These are phyloP conservation scores for Lactifluus hygrophoroides DNA, from an alignment of 768 basidiomycete species.

Conservation along the genomic window DNA sequence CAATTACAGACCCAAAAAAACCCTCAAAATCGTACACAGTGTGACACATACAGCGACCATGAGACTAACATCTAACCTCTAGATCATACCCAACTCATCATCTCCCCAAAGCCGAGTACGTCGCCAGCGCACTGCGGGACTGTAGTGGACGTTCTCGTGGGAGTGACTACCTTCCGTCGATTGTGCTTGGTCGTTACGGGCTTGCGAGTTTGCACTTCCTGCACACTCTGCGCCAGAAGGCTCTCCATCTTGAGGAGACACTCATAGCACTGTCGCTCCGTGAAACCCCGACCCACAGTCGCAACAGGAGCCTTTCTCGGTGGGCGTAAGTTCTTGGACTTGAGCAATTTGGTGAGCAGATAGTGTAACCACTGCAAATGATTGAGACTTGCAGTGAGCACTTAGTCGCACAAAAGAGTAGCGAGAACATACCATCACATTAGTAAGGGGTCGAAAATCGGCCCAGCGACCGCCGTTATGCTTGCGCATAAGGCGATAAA, in stretches of 20 bases:
- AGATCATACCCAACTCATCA: slow-evolving; percentile 50
- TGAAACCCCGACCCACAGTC: slow-evolving; percentile 32
- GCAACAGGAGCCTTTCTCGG: slow-evolving; percentile 25
- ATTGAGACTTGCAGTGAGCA: neutral
- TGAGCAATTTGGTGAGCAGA: slow-evolving; percentile 61
- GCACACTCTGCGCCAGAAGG: slow-evolving; percentile 43
- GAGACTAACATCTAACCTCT: neutral
- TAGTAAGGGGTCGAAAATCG: slow-evolving; percentile 71
- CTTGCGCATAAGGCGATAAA: slow-evolving; percentile 82
- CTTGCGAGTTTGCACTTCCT: slow-evolving; percentile 29
- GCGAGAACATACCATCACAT: slow-evolving; percentile 65
- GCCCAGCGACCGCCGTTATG: slow-evolving; percentile 61
- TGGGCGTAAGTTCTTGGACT: slow-evolving; percentile 54
- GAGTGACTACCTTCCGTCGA: slow-evolving; percentile 29
- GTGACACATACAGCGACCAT: neutral
- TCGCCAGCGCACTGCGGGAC: slow-evolving; percentile 41
- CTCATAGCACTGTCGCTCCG: slow-evolving; percentile 61
- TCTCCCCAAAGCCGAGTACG: slow-evolving; percentile 51
- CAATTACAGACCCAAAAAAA: slow-evolving; percentile 1
- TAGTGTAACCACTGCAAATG: slow-evolving; percentile 82
- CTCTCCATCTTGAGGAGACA: slow-evolving; percentile 59
- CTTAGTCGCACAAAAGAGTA: neutral
- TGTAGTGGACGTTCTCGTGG: slow-evolving; percentile 20
- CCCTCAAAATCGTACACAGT: neutral
- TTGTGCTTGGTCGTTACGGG: slow-evolving; percentile 29